These are phyloP conservation scores for Phascolomyces articulosus DNA, from an alignment of 371 early-diverging fungal genomes.

Conservation along the genomic window DNA sequence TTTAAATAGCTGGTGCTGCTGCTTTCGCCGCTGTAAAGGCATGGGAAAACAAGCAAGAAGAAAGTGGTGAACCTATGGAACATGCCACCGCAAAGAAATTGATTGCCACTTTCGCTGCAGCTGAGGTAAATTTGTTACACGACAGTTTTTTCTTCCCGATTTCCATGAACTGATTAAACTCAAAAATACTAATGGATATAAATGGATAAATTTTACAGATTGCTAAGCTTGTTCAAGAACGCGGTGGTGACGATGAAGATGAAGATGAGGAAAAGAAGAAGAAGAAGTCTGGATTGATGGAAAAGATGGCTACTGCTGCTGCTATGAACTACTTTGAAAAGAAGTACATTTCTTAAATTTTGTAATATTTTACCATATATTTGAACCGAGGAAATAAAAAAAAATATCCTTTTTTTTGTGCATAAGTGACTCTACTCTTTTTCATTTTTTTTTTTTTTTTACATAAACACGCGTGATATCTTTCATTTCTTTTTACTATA, in stretches of 20 bases:
- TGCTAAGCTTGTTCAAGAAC: conserved; percentile 33
- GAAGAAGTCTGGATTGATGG: conserved; percentile 17
- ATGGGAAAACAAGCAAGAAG: conserved; percentile 47
- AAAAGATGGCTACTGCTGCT: conserved; percentile 19
- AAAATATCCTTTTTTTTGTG: background rate
- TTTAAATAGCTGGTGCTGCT: conserved; percentile 68
- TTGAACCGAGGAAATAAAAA: background rate
- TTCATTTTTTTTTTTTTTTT: background rate
- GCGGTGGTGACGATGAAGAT: conserved; percentile 24
- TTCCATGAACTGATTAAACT: too few relatives aligned
- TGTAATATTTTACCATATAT: background rate
- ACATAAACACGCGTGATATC: too few relatives aligned
- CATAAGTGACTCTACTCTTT: background rate
- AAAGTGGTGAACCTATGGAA: conserved; percentile 34
- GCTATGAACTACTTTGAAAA: conserved; percentile 23
- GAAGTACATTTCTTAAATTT: conserved; percentile 7
- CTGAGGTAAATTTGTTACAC: conserved; percentile 33
- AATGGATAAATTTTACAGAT: too few relatives aligned
- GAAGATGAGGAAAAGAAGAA: conserved; percentile 18
- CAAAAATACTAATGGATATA: too few relatives aligned
- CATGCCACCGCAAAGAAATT: conserved; percentile 53
- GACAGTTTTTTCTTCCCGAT: conserved; percentile 42
- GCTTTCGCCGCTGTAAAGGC: conserved; percentile 59
- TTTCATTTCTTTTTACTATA: background rate
- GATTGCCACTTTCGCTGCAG: conserved; percentile 54